A percentile compares a stretch with the other conserved stretches of the same genome.
phyloP scores from a whole-genome alignment of 2,329 filamentous ascomycete genomes.

The Botrytis sinoallii region DNA sequence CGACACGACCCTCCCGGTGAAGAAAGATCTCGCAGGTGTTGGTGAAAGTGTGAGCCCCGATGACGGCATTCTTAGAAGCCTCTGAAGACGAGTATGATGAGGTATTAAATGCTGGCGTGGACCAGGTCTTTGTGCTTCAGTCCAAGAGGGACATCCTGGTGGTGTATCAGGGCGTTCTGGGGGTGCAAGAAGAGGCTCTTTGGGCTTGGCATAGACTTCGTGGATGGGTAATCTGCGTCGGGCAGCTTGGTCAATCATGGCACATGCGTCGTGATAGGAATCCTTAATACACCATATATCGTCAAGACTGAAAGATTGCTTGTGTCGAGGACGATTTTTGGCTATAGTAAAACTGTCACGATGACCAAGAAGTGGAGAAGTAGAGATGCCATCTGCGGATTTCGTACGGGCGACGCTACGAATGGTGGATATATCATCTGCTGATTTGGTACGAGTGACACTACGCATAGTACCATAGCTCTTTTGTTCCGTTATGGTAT shows the following conservation, averaged over 20 bases:
- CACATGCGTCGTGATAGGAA: conserved; percentile 34
- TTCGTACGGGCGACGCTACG: conserved; percentile 24
- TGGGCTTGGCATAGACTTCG: conserved; percentile 37
- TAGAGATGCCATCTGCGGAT: conserved; percentile 32
- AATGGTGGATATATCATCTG: conserved; percentile 25
- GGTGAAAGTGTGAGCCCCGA: conserved; percentile 20
- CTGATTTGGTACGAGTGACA: conserved; percentile 31
- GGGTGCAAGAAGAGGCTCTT: conserved; percentile 33
- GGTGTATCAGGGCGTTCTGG: conserved; percentile 34
- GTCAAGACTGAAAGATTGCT: conserved; percentile 39
- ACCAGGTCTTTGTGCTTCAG: conserved; percentile 29
- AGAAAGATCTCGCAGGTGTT: conserved; percentile 4
- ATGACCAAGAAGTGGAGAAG: conserved; percentile 32
- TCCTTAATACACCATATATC: conserved; percentile 37
- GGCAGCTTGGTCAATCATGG: conserved; percentile 28
- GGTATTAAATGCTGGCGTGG: conserved; percentile 1
- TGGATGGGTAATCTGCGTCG: conserved; percentile 25
- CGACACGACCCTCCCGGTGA: conserved; percentile 12
- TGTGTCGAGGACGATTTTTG: conserved; percentile 33
- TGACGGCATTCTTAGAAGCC: conserved; percentile 27
- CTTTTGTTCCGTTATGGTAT: conserved; percentile 44
- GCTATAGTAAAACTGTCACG: conserved; percentile 32
- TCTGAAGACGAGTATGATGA: conserved; percentile 26
- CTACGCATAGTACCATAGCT: conserved; percentile 39
- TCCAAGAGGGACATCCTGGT: conserved; percentile 39